phyloP scores from a whole-genome alignment of 2,329 filamentous ascomycete genomes.

The Ophiocordyceps camponoti-floridani region DNA sequence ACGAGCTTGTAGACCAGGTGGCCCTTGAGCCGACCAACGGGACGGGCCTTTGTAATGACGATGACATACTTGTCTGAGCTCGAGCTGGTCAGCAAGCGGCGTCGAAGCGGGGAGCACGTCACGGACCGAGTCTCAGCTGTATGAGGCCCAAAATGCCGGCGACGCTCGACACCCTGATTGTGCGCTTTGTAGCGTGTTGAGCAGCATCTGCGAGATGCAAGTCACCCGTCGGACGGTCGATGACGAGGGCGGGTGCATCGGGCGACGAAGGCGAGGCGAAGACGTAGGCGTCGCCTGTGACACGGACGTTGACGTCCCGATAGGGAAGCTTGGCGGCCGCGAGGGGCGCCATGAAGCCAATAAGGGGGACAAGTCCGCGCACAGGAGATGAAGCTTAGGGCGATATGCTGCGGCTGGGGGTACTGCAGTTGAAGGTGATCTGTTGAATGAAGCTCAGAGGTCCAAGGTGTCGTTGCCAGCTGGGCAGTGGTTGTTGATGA shows the following conservation, averaged over 20 bases:
- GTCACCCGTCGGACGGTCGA: slow-evolving; percentile 87
- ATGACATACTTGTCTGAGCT: slow-evolving; percentile 78
- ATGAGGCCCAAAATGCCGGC: slow-evolving; percentile 89
- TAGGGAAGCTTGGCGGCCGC: slow-evolving; percentile 43
- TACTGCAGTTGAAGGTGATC: too few relatives aligned
- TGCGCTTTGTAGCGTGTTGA: slow-evolving; percentile 55
- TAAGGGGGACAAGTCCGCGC: background rate
- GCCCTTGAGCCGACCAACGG: slow-evolving; percentile 79
- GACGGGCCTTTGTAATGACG: slow-evolving; percentile 84
- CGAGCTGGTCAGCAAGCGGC: background rate
- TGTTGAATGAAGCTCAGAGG: too few relatives aligned
- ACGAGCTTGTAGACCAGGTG: slow-evolving; percentile 92
- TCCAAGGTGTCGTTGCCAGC: too few relatives aligned
- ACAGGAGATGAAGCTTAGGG: too few relatives aligned
- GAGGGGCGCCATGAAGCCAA: slow-evolving; percentile 17
- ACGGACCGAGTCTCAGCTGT: slow-evolving; percentile 73
- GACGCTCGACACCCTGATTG: slow-evolving; percentile 66
- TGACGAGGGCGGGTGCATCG: slow-evolving; percentile 67
- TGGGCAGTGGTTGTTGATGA: too few relatives aligned
- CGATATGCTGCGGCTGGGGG: too few relatives aligned
- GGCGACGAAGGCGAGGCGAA: slow-evolving; percentile 93
- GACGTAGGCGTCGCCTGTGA: slow-evolving; percentile 79
- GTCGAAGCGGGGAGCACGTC: too few relatives aligned
- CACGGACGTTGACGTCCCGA: slow-evolving; percentile 92
- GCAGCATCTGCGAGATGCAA: slow-evolving; percentile 68